Percentiles rank a stretch among this genome's conserved stretches.
Conservation (phyloP, 257 asterid species). For the Petunia axillaris region DNA sequence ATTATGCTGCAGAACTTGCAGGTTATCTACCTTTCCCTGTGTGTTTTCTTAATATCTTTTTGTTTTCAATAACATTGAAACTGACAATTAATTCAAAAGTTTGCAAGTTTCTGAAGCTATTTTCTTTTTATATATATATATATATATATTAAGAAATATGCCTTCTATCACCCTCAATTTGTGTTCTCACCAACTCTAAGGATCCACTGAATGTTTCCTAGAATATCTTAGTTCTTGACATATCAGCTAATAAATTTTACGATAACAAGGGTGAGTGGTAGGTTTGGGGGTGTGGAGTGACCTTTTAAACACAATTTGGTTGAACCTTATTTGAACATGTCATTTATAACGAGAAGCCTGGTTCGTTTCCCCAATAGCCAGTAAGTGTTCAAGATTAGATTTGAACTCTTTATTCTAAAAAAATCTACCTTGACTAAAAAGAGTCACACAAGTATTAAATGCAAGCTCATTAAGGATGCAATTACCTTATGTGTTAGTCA, state of each 20-base stretch:
- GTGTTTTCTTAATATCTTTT: slow-evolving; percentile 4
- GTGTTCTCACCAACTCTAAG: slow-evolving; percentile 11
- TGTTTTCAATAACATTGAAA: not conserved
- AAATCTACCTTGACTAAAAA: slow-evolving; percentile 13
- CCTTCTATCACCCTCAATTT: not conserved
- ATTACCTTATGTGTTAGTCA: not conserved
- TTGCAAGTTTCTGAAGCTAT: slow-evolving; percentile 17
- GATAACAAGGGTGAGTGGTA: not conserved
- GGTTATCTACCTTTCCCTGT: slow-evolving; percentile 40
- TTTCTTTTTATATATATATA: not conserved
- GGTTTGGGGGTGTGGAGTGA: not conserved
- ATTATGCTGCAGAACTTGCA: slow-evolving; percentile 96
- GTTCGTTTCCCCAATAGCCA: not conserved
- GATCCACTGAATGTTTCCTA: slow-evolving; percentile 6
- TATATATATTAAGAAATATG: not conserved
- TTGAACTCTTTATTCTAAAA: not conserved
- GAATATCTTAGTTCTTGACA: not conserved
- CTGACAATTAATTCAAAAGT: not conserved
- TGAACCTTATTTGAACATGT: not conserved
- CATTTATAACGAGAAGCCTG: not conserved
- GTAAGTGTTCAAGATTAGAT: not conserved
- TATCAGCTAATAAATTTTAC: not conserved
- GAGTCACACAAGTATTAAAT: not conserved
- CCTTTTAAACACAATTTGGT: not conserved
- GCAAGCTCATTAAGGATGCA: slow-evolving; percentile 2